phyloP scores from a whole-genome alignment of 2,329 filamentous ascomycete genomes.

The Hirsutella thompsonii region DNA sequence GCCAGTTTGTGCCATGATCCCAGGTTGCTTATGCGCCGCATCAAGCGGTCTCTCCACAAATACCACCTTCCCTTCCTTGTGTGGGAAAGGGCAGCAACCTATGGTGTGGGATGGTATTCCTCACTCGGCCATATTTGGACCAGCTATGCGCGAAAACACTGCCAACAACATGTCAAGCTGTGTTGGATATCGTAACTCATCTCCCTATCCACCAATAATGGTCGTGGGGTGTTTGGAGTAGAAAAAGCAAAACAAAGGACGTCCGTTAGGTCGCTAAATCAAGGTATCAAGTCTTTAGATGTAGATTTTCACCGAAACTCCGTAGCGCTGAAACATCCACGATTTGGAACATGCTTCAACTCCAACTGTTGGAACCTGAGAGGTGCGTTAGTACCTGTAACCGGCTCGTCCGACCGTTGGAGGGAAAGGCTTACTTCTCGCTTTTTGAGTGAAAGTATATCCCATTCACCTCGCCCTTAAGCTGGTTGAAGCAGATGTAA shows the following conservation, averaged over 20 bases:
- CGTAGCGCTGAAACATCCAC: conserved; percentile 70
- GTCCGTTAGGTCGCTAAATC: conserved; percentile 2
- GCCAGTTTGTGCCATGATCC: not conserved
- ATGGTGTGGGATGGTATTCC: too few relatives aligned
- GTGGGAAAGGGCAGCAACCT: too few relatives aligned
- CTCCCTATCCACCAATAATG: not conserved
- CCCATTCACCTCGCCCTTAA: conserved; percentile 72
- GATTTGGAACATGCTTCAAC: conserved; percentile 75
- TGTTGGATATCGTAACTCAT: not conserved
- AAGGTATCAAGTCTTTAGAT: conserved; percentile 2
- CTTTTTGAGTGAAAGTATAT: conserved; percentile 98
- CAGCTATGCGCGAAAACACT: not conserved
- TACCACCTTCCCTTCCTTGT: not conserved
- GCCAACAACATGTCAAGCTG: not conserved
- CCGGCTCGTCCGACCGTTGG: too few relatives aligned
- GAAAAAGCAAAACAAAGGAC: too few relatives aligned
- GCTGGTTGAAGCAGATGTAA: conserved; percentile 97
- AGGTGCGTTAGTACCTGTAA: too few relatives aligned
- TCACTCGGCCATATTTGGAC: not conserved
- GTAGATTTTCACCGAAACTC: conserved; percentile 49
- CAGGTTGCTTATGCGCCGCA: not conserved
- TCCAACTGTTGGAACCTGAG: conserved; percentile 86
- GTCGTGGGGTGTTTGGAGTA: not conserved
- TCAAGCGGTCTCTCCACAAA: not conserved
- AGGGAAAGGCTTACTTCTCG: conserved; percentile 79